phyloP scores from a whole-genome alignment of 495 filamentous ascomycete genomes.

The Aspergillus taichungensis region DNA sequence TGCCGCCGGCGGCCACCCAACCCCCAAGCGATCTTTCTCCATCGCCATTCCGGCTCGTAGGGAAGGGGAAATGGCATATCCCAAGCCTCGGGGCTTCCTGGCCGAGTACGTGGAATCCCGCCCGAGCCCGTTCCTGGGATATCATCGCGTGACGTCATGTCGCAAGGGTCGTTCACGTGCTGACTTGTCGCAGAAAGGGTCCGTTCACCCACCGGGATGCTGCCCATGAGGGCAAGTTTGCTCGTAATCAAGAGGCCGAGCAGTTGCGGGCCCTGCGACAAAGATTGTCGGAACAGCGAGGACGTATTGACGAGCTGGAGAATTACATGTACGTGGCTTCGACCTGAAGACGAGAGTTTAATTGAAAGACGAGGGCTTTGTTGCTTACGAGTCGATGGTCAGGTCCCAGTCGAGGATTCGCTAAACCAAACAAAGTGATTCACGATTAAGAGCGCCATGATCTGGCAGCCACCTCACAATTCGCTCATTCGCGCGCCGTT shows the following conservation, averaged over 20 bases:
- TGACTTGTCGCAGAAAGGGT: constrained; percentile 45
- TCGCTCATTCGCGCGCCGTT: neutral
- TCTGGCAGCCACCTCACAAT: neutral
- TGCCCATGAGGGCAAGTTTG: constrained; percentile 68
- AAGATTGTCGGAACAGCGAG: constrained; percentile 65
- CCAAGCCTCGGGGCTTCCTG: constrained; percentile 38
- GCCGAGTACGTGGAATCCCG: constrained; percentile 24
- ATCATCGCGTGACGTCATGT: constrained; percentile 16
- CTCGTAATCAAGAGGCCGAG: constrained; percentile 66
- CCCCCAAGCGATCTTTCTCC: constrained; percentile 45
- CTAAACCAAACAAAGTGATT: neutral
- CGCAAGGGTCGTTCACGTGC: neutral
- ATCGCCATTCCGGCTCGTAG: constrained; percentile 46
- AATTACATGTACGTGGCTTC: constrained; percentile 59
- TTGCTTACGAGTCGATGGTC: neutral
- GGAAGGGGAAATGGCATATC: constrained; percentile 53
- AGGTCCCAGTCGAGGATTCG: neutral
- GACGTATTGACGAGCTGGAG: constrained; percentile 68
- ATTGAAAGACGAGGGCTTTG: no score
- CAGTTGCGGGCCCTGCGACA: constrained; percentile 58
- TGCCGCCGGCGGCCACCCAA: constrained; percentile 17
- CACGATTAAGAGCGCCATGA: no score
- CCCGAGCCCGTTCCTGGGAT: neutral
- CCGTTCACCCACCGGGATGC: constrained; percentile 79
- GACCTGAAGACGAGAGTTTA: no score